These are phyloP conservation scores for Didymella exigua DNA, from an alignment of 2,329 filamentous ascomycete species.

Conservation along the genomic window DNA sequence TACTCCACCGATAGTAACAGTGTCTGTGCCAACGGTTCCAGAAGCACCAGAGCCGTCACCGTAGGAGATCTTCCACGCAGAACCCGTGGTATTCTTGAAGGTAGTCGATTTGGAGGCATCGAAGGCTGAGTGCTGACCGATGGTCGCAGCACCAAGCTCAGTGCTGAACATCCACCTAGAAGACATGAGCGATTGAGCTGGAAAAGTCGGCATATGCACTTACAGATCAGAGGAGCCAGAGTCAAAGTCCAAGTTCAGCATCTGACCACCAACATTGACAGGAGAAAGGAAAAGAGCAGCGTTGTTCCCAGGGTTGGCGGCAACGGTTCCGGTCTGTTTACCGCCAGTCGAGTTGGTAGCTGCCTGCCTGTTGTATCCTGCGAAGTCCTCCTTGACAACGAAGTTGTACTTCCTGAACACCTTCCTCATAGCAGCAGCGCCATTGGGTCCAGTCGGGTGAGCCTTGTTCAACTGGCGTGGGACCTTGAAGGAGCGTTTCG, in stretches of 20 bases:
- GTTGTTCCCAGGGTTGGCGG: slow-evolving; percentile 67
- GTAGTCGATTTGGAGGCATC: slow-evolving; percentile 59
- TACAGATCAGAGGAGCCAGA: slow-evolving; percentile 76
- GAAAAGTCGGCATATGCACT: slow-evolving; percentile 24
- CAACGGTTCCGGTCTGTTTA: slow-evolving; percentile 62
- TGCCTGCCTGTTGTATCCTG: slow-evolving; percentile 29
- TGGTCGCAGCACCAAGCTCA: slow-evolving; percentile 54
- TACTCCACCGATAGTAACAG: slow-evolving; percentile 69
- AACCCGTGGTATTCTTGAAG: slow-evolving; percentile 56
- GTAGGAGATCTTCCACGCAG: slow-evolving; percentile 69
- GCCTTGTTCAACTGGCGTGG: slow-evolving; percentile 62
- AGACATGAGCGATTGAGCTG: slow-evolving; percentile 16
- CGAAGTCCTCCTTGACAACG: slow-evolving; percentile 29
- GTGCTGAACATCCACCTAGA: slow-evolving; percentile 72
- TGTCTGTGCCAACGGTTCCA: slow-evolving; percentile 71
- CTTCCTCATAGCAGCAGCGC: slow-evolving; percentile 66
- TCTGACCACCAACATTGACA: slow-evolving; percentile 72
- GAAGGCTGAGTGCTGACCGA: slow-evolving; percentile 61
- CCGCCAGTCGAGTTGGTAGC: slow-evolving; percentile 52
- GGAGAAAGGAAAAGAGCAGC: slow-evolving; percentile 74
- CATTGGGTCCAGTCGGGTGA: slow-evolving; percentile 59
- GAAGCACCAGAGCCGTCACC: slow-evolving; percentile 68
- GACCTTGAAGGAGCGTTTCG: slow-evolving; percentile 67
- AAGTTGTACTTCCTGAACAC: slow-evolving; percentile 71
- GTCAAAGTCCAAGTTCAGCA: slow-evolving; percentile 73